These are phyloP conservation scores for Stephania japonica DNA, from an alignment of 164 flowering plant species.

Conservation along the genomic window DNA sequence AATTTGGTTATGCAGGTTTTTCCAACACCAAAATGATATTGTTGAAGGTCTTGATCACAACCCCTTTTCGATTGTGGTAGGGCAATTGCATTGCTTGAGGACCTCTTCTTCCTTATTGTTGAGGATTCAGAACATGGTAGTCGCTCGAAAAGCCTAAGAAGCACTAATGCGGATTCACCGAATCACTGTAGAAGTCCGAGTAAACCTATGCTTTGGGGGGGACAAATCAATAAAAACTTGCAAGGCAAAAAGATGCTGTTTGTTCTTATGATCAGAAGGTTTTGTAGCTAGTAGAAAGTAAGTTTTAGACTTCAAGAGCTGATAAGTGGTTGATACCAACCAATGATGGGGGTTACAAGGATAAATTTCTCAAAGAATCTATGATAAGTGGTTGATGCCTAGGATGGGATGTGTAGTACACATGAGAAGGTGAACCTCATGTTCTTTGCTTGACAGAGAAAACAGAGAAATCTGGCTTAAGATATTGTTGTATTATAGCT, in stretches of 20 bases:
- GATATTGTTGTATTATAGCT: not conserved
- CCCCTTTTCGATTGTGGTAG: not conserved
- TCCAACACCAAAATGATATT: no score
- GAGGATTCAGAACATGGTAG: not conserved
- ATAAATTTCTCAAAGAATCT: not conserved
- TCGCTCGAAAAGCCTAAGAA: not conserved
- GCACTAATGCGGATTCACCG: not conserved
- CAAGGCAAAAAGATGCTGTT: not conserved
- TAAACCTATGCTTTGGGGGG: not conserved
- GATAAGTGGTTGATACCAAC: not conserved
- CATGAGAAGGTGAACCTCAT: not conserved
- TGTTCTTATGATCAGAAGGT: not conserved
- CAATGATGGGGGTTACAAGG: not conserved
- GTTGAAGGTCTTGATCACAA: not conserved
- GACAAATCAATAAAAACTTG: not conserved
- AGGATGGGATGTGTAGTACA: not conserved
- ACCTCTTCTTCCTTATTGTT: not conserved
- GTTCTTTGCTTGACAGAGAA: not conserved
- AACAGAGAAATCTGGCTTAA: not conserved
- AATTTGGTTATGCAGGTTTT: not conserved
- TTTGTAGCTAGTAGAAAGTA: not conserved
- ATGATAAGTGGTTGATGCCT: not conserved
- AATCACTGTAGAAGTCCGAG: not conserved
- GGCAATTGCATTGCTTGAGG: not conserved
- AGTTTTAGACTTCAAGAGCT: not conserved